Evolutionary conservation across 768 basidiomycete species (phyloP).

Genomic region (Boletus sp.): DNA sequence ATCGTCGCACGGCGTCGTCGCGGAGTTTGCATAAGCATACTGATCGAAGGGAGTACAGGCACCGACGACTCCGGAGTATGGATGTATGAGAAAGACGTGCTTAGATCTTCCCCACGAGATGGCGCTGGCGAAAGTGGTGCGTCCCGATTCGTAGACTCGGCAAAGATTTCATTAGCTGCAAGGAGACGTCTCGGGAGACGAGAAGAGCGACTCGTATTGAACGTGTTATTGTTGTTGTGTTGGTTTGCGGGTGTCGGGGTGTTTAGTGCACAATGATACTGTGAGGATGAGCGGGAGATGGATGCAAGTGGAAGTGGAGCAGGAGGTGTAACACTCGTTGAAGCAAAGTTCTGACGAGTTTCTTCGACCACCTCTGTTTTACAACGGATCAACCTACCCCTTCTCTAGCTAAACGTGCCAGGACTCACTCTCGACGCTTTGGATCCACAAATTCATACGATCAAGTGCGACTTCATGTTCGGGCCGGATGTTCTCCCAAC

Average conservation of each 20-base stretch:
- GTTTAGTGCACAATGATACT: conserved; percentile 31
- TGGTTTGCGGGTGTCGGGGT: conserved; percentile 25
- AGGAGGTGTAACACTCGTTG: conserved; percentile 43
- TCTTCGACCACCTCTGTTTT: conserved; percentile 75
- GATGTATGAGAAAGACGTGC: conserved; percentile 22
- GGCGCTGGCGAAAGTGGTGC: conserved; percentile 23
- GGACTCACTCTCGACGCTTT: conserved; percentile 75
- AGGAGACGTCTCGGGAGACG: conserved; percentile 62
- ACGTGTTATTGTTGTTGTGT: background rate
- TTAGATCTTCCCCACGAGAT: conserved; percentile 12
- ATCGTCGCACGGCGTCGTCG: conserved; percentile 59
- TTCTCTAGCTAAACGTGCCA: background rate
- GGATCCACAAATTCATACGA: conserved; percentile 79
- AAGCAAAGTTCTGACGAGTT: conserved; percentile 70
- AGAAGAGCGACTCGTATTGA: conserved; percentile 26
- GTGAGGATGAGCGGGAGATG: conserved; percentile 47
- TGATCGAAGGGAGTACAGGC: conserved; percentile 17
- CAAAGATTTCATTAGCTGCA: conserved; percentile 70
- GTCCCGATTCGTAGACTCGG: conserved; percentile 26
- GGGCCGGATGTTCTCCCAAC: conserved; percentile 34
- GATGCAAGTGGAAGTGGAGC: conserved; percentile 65
- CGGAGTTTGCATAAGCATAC: conserved; percentile 31
- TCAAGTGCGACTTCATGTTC: conserved; percentile 41
- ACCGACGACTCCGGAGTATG: conserved; percentile 20
- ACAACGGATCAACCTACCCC: background rate